Evolutionary conservation across 2,329 filamentous ascomycete genomes (phyloP), one percentile per base, ranked within the genome.

Genomic region (Colletotrichum sansevieriae): DNA sequence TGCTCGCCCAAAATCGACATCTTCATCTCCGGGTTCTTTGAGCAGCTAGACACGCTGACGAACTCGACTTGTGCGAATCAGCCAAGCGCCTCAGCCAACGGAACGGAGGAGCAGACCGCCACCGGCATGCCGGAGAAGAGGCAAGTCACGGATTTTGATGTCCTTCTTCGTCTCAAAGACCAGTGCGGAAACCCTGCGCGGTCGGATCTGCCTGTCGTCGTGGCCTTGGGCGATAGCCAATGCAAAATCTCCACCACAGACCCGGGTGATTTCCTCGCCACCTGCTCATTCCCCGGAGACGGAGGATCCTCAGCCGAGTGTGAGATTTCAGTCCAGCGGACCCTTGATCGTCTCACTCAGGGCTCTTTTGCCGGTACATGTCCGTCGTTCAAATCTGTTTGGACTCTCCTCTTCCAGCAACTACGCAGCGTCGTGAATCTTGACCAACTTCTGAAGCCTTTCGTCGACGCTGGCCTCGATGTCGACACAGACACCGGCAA

Each of bases 301-400:
- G 73, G 74, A 11, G 78, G 79, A 1, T 71, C 72, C 0, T 74
- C 73, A 0, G 63, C 74, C 56, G 72, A 68, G 20, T 82, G 80
- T 60, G 75, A 79, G 55, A 65, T 71, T 18, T 74, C 79, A 0
- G 75, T 81, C 33, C 73, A 76, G 58, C 74, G 76, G 29, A 70
- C 80, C 1, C 62, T 78, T 13, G 75, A 80, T 46, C 76, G 79
- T 12, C 73, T 82, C 37, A 73, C 75, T 7, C 74, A 71, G 2
- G 79, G 81, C 35, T 77, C 79, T 0, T 78, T 82, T 33, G 78
- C 73, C 8, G 78, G 77, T 4, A 74, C 76, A 0, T 82, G 80
- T 56, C 78, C 78, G 0, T 75, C 78, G 20, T 55, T 80, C 15
- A 74, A 78, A 0, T 79, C 77, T 6, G 75, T 80, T 10, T 71